Conservation (phyloP, 2,329 filamentous ascomycete species). For the Rutstroemia sp. region DNA sequence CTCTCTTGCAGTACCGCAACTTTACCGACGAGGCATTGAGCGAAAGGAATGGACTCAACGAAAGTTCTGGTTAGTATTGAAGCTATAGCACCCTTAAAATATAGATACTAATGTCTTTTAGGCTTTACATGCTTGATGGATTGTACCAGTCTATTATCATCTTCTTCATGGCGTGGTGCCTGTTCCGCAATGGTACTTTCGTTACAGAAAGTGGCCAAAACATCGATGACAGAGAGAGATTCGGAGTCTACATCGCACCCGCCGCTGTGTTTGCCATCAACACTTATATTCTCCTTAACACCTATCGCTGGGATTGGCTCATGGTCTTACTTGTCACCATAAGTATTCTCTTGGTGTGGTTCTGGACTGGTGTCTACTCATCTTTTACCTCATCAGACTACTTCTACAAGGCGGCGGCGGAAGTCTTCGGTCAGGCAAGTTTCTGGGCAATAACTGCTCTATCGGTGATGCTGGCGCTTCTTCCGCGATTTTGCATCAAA, state of each 20-base stretch:
- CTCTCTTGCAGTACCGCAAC: slow-evolving; percentile 86
- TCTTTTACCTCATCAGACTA: slow-evolving; percentile 45
- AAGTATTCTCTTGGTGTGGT: slow-evolving; percentile 82
- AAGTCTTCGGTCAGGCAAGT: slow-evolving; percentile 72
- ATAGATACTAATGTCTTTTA: slow-evolving; percentile 29
- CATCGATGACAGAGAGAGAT: slow-evolving; percentile 70
- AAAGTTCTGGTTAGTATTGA: slow-evolving; percentile 82
- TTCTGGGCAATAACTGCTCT: slow-evolving; percentile 85
- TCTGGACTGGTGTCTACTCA: slow-evolving; percentile 87
- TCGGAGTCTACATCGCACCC: slow-evolving; percentile 82
- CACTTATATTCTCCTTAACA: slow-evolving; percentile 90
- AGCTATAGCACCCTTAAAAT: background rate
- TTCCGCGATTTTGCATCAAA: slow-evolving; percentile 84
- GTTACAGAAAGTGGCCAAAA: slow-evolving; percentile 66
- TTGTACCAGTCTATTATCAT: slow-evolving; percentile 89
- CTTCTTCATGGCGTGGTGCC: slow-evolving; percentile 86
- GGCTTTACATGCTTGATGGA: slow-evolving; percentile 91
- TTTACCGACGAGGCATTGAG: slow-evolving; percentile 94
- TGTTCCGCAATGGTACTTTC: slow-evolving; percentile 63
- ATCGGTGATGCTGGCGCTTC: slow-evolving; percentile 72
- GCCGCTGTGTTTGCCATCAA: slow-evolving; percentile 86
- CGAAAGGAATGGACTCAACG: slow-evolving; percentile 90
- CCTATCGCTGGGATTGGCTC: slow-evolving; percentile 97
- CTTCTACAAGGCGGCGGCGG: slow-evolving; percentile 70
- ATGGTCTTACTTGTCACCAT: slow-evolving; percentile 75